Evolutionary conservation across 139 green algal species (phyloP), one percentile per base, ranked within the genome.

Genomic region (Chlamydomonas urium): DNA sequence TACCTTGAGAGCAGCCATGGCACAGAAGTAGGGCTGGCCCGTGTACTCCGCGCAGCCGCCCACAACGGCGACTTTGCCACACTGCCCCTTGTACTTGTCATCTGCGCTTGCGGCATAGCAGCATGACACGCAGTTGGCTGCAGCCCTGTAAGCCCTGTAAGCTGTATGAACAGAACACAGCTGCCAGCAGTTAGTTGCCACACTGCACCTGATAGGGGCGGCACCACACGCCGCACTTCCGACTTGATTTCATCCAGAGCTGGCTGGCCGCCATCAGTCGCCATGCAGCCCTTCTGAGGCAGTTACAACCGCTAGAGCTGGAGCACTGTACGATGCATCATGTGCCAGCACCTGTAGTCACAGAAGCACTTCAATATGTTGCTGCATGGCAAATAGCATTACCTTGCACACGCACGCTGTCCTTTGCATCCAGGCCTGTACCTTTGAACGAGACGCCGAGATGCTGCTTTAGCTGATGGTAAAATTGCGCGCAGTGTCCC

Each of bases 41-140:
- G 94, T 96, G 85, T 97, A 98, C 72, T 97, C 92, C 24, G 71
- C 38, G 76, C 89, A 96, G 14, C 94, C 94, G 6, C 94, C 94
- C 8, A 98, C 77, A n/a, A 97, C 87, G 3, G 73, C 93, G 8
- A 98, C 80, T 42, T 93, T 94, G 61, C 94, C 94, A 14, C 85
- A 79, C 48, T 91, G 74, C 1, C 92, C 92, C 74, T 97, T 97
- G 79, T 93, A 86, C 72, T 71, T 79, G 26, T 59, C 65, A 2
- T 67, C 74, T 75, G 58, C 47, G 26, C 26, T 32, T 63, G 53
- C 6, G 29, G 24, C 28, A 38, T 37, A n/a, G 28, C 60, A 67
- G 60, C 60, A 37, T 24, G 59, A 5, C 42, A 37, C 37, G 6
- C 8, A 8, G n/a, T 65, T 65, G n/a, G 45, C 21, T 56, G 17